Evolutionary conservation across 2,329 filamentous ascomycete species (phyloP), one percentile per base, ranked within the genome.

Genomic region (Simplicillium sp.): DNA sequence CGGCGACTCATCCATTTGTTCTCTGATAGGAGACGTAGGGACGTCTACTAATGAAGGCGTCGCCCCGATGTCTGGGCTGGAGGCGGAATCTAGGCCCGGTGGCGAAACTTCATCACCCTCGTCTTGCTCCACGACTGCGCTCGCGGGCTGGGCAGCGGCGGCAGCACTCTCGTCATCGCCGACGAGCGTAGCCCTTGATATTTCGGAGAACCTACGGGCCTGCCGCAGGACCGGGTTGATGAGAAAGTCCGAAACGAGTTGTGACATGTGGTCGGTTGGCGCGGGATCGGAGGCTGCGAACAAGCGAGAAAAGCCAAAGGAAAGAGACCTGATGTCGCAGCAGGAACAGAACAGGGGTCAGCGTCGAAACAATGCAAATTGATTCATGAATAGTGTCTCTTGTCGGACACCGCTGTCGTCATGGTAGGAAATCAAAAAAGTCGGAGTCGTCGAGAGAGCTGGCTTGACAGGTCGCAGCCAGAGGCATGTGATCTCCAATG

Each of bases 221-320:
- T 82, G 77, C 56, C 77, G 75, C 50, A 82, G 61, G 52, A 82
- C 76, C 43, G 79, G 77, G 46, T 80, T 80, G 59, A 82, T 77
- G 51, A 82, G 63, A 56, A 80, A 80, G 45, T 80, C 74, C 53
- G 76, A 73, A 40, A 82, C 77, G 52, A 81, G 64, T 50, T 71
- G 78, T 58, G 73, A 70, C 78, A 82, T 82, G 54, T 50, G 50
- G 46, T 44, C 39, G 46, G 45, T 31, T 35, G 47, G 20, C 8
- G 31, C 11, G 11, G 36, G 17, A 18, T 9, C 18, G 25, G 35
- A 16, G 12, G 34, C 28, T 28, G 34, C 20, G 20, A 25, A 25
- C 20, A 25, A 25, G 5, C 6, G 20, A 25, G 20, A 25, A 25
- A 25, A 25, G 20, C 20, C 20, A 25, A 25, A 25, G 9, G 20